phyloP scores from a whole-genome alignment of 768 basidiomycete genomes.

The Tricholoma furcatifolium region DNA sequence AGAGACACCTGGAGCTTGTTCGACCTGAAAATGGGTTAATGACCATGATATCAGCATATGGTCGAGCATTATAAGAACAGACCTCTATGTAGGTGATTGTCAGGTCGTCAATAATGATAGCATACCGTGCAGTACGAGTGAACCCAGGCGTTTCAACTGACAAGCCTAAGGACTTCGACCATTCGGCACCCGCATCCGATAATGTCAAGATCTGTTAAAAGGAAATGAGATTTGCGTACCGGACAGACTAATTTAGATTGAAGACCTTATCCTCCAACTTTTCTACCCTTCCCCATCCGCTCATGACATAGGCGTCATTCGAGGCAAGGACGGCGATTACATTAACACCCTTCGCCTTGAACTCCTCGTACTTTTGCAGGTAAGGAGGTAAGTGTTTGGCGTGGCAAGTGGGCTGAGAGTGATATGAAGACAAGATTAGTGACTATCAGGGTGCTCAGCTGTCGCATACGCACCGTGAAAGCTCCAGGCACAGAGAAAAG shows the following conservation, averaged over 20 bases:
- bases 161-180: constrained; percentile 57
- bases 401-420: constrained; percentile 58
- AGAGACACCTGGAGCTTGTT: constrained; percentile 48
- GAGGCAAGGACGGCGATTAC: constrained; percentile 71
- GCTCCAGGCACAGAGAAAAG: constrained; percentile 78
- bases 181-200: constrained; percentile 53
- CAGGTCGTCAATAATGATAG: constrained; percentile 66
- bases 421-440: constrained; percentile 30
- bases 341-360: constrained; percentile 77
- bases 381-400: constrained; percentile 62
- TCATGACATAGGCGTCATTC: constrained; percentile 79
- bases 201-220: constrained; percentile 53
- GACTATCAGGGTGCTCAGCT: not conserved
- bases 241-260: not conserved
- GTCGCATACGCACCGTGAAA: constrained; percentile 61
- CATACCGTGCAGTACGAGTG: constrained; percentile 59
- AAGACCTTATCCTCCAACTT: constrained; percentile 66
- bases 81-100: constrained; percentile 67
- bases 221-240: not conserved
- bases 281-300: constrained; percentile 59
- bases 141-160: constrained; percentile 53
- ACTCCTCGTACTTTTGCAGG: constrained; percentile 66
- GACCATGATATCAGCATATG: constrained; percentile 12
- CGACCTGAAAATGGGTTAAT: constrained; percentile 34
- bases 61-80: constrained; percentile 18